These are phyloP conservation scores for Perkinsus olseni DNA, from an alignment of 169 alveolate genomes.

Conservation along the genomic window DNA sequence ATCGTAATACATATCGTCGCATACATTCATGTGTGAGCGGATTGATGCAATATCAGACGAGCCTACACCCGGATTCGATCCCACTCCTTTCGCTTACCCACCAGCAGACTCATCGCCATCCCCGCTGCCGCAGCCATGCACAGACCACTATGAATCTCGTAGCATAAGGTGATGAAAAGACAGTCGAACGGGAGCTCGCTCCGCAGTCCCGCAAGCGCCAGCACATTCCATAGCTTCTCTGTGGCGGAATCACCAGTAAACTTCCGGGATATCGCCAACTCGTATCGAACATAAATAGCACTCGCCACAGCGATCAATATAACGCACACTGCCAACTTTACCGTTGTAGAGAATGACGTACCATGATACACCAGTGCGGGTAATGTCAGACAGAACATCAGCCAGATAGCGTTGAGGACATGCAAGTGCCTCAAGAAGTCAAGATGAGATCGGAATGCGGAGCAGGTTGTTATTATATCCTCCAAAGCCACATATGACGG, in stretches of 20 bases:
- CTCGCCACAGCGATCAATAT: not conserved
- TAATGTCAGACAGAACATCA: not conserved
- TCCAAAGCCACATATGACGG: not conserved
- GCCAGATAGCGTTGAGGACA: not conserved
- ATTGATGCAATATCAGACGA: too few relatives aligned
- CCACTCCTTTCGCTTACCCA: not conserved
- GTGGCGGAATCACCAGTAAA: not conserved
- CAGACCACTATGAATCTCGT: not conserved
- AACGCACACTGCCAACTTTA: not conserved
- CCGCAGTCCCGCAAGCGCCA: not conserved
- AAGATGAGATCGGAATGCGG: not conserved
- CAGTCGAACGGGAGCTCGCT: not conserved
- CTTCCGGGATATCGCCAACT: not conserved
- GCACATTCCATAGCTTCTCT: not conserved
- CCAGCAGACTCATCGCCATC: not conserved
- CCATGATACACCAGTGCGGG: not conserved
- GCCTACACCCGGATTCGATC: too few relatives aligned
- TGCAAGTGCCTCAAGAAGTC: not conserved
- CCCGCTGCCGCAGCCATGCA: not conserved
- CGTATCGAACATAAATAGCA: not conserved
- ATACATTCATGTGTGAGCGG: too few relatives aligned
- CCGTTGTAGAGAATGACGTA: not conserved
- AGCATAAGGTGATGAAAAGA: not conserved
- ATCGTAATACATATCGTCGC: too few relatives aligned
- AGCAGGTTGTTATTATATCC: not conserved